Percentiles rank a stretch among this genome's conserved stretches.
These are phyloP conservation scores for Aegilops bicornis DNA, from an alignment of 176 grass and related monocot genomes.

Conservation along the genomic window DNA sequence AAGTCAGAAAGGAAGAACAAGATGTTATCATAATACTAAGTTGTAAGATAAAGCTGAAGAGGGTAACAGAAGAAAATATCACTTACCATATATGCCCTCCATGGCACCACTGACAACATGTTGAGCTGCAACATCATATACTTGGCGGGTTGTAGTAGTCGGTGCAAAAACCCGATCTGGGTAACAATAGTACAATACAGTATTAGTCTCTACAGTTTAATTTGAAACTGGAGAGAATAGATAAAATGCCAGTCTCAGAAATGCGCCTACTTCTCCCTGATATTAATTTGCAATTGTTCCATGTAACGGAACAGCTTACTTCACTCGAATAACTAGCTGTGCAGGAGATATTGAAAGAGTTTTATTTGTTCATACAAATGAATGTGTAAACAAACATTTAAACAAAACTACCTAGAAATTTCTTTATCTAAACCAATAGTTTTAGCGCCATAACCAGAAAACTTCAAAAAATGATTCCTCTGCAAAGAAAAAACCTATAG, in stretches of 20 bases:
- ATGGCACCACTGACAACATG: slow-evolving; percentile 92
- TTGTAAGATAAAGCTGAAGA: slow-evolving; percentile 7
- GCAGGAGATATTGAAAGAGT: background rate
- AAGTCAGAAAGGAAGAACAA: background rate
- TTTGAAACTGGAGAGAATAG: background rate
- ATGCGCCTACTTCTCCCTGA: background rate
- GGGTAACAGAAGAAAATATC: slow-evolving; percentile 14
- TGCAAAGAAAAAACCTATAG: background rate
- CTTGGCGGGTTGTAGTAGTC: slow-evolving; percentile 98
- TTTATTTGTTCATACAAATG: slow-evolving; percentile 3
- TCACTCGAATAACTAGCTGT: slow-evolving; percentile 18
- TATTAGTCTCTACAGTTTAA: slow-evolving; percentile 25
- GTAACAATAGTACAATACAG: slow-evolving; percentile 17
- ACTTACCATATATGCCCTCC: slow-evolving; percentile 98
- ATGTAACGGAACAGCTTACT: background rate
- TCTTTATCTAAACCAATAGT: slow-evolving; percentile 1
- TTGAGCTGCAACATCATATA: slow-evolving; percentile 99
- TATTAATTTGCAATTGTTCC: slow-evolving; percentile 2
- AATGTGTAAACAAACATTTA: background rate
- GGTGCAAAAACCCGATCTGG: slow-evolving; percentile 97
- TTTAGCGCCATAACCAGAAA: slow-evolving; percentile 2
- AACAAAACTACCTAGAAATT: background rate
- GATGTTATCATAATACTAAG: background rate
- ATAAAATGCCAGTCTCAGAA: background rate
- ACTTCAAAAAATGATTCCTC: background rate